Conservation (phyloP, 495 filamentous ascomycete species). For the Pyronema omphalodes region DNA sequence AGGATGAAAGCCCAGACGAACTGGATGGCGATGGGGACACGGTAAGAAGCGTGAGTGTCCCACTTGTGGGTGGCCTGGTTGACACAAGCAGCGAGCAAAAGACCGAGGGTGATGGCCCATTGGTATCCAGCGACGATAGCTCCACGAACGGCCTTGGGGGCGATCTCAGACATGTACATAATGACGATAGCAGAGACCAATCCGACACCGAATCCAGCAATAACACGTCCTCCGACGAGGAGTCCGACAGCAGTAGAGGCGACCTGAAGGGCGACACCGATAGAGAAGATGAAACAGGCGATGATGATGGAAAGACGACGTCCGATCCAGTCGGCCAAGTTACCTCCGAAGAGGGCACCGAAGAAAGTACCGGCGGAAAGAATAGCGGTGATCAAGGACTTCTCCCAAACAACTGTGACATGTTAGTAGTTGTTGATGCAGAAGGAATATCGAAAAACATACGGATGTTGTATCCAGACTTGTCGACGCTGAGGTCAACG, state of each 20-base stretch:
- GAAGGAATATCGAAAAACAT: background rate
- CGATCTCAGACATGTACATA: constrained; percentile 67
- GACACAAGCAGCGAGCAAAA: constrained; percentile 61
- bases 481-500: background rate
- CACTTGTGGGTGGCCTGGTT: constrained; percentile 55
- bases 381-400: constrained; percentile 57
- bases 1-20: constrained; percentile 43
- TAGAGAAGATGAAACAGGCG: constrained; percentile 46
- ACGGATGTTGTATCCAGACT: constrained; percentile 1
- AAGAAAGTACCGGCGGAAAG: constrained; percentile 85
- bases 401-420: constrained; percentile 18
- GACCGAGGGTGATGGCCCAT: constrained; percentile 64
- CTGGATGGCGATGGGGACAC: constrained; percentile 67
- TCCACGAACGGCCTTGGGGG: constrained; percentile 65
- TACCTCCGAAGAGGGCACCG: constrained; percentile 51
- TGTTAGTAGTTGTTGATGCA: constrained; percentile 16
- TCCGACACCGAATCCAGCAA: constrained; percentile 71
- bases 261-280: constrained; percentile 67
- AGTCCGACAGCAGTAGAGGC: constrained; percentile 34
- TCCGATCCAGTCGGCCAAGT: constrained; percentile 45
- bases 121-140: constrained; percentile 68
- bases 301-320: constrained; percentile 52
- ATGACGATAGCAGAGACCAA: constrained; percentile 54
- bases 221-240: constrained; percentile 54
- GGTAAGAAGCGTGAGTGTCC: constrained; percentile 46